Percentiles rank a stretch among this genome's conserved stretches.
Conservation (phyloP, 148 eudicot genomes). For the Rhododendron molle region DNA sequence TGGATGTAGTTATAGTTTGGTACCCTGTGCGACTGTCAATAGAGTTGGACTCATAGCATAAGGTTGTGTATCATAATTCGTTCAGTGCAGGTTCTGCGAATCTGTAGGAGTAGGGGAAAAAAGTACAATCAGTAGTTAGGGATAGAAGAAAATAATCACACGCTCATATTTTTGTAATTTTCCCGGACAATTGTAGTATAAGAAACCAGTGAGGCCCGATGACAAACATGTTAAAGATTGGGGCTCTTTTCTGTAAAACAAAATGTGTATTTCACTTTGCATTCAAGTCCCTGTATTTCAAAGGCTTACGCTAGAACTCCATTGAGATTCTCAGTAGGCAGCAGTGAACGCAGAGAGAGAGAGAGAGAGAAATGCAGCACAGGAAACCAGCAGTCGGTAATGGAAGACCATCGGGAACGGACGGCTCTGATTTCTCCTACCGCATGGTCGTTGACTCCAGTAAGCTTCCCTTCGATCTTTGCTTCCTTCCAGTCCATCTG, state of each 20-base stretch:
- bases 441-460: constrained; percentile 92
- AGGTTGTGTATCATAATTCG: not conserved
- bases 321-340: too few relatives aligned
- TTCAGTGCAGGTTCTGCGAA: not conserved
- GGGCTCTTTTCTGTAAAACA: too few relatives aligned
- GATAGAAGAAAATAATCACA: not conserved
- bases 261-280: too few relatives aligned
- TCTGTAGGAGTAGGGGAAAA: not conserved
- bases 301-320: too few relatives aligned
- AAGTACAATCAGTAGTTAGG: not conserved
- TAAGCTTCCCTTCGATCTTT: constrained; percentile 14
- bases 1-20: not conserved
- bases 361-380: constrained; percentile 48
- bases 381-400: constrained; percentile 29
- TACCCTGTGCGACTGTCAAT: not conserved
- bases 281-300: too few relatives aligned
- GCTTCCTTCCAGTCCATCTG: not conserved
- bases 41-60: not conserved
- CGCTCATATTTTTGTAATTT: not conserved
- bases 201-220: too few relatives aligned
- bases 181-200: too few relatives aligned
- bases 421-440: constrained; percentile 84
- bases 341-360: not conserved
- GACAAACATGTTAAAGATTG: too few relatives aligned
- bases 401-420: constrained; percentile 83